Percentiles rank a stretch among this genome's conserved stretches.
Conservation (phyloP, 1,139 yeast species). For the Yamadazyma jaroonii region DNA sequence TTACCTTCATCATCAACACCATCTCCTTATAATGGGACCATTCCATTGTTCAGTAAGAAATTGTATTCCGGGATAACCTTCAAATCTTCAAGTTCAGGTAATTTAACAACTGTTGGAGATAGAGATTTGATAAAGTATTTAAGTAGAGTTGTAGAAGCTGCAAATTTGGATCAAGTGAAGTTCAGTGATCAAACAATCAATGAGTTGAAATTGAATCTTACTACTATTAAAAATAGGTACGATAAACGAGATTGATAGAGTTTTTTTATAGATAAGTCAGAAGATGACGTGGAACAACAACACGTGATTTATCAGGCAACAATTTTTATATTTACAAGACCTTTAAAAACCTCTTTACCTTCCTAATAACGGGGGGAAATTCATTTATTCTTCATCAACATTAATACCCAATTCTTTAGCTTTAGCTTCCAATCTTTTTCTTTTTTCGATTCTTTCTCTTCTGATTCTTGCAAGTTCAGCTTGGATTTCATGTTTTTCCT, state of each 20-base stretch:
- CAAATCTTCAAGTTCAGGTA: constrained; percentile 13
- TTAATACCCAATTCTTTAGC: constrained; percentile 66
- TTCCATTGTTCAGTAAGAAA: constrained; percentile 6
- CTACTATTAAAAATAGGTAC: constrained; percentile 15
- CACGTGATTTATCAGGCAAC: not conserved
- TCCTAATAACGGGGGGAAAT: not conserved
- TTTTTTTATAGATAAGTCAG: not conserved
- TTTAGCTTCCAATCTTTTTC: constrained; percentile 69
- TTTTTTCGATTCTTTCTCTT: constrained; percentile 68
- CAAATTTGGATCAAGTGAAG: constrained; percentile 18
- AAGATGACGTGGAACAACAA: too few relatives aligned
- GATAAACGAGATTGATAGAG: constrained; percentile 1
- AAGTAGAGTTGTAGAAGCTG: constrained; percentile 21
- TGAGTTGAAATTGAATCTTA: constrained; percentile 25
- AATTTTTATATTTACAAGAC: constrained; percentile 1
- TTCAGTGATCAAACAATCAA: constrained; percentile 24
- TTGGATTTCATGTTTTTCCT: constrained; percentile 87
- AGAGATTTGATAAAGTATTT: constrained; percentile 21
- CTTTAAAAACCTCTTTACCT: not conserved
- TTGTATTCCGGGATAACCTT: constrained; percentile 14
- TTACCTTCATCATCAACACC: constrained; percentile 16
- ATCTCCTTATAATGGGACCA: constrained; percentile 11
- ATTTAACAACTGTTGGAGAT: constrained; percentile 13
- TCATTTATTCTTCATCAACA: constrained; percentile 28
- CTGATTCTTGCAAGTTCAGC: constrained; percentile 88